Evolutionary conservation across 2,329 filamentous ascomycete genomes (phyloP).

Genomic region (Fusarium metavorans): DNA sequence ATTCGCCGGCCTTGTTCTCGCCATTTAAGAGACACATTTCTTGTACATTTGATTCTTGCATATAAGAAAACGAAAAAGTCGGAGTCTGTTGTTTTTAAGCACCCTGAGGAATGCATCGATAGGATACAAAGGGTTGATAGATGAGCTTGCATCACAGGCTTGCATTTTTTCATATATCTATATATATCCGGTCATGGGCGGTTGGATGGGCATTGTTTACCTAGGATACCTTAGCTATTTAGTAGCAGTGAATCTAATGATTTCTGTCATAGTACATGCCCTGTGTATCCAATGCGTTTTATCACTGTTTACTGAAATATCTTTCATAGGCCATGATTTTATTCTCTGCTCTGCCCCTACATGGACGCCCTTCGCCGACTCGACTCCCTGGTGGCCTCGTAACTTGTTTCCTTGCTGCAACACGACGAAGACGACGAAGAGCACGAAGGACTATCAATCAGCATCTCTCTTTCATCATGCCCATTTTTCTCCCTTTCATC

Average conservation of each 20-base stretch:
- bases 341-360: neutral
- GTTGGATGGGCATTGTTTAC: slow-evolving; percentile 18
- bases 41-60: slow-evolving; percentile 9
- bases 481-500: too few relatives aligned
- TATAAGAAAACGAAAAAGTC: slow-evolving; percentile 2
- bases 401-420: too few relatives aligned
- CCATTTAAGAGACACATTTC: slow-evolving; percentile 12
- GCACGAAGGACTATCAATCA: too few relatives aligned
- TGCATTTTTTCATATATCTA: slow-evolving; percentile 5
- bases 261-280: neutral
- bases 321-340: neutral
- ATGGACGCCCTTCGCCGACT: neutral
- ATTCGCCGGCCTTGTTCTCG: slow-evolving; percentile 36
- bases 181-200: slow-evolving; percentile 5
- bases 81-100: slow-evolving; percentile 35
- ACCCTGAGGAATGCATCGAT: slow-evolving; percentile 28
- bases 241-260: slow-evolving; percentile 27
- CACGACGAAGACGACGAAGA: too few relatives aligned
- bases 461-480: too few relatives aligned
- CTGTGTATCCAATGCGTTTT: neutral
- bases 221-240: slow-evolving; percentile 20
- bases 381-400: neutral
- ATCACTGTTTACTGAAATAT: neutral
- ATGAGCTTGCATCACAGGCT: slow-evolving; percentile 17
- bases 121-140: slow-evolving; percentile 22